A percentile compares a stretch with the other conserved stretches of the same genome.
Evolutionary conservation across 2,329 filamentous ascomycete genomes (phyloP).

Genomic region (Aspergillus tubingensis): DNA sequence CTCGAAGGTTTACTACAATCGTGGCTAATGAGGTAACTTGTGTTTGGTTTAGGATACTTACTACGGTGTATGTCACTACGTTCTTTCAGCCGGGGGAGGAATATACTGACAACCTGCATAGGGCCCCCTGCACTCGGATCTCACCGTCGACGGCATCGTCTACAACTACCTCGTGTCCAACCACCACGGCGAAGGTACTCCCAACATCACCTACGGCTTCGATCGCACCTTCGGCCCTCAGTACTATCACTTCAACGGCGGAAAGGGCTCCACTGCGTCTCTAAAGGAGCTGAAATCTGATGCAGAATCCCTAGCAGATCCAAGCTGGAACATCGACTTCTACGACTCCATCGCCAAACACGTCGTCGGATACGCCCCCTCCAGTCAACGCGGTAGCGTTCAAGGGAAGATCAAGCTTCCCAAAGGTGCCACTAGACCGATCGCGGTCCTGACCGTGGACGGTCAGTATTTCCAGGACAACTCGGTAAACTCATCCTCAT

Average conservation of each 20-base stretch:
- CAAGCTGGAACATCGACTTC: constrained; percentile 60
- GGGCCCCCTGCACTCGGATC: constrained; percentile 63
- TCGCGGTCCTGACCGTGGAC: constrained; percentile 58
- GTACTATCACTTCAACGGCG: constrained; percentile 65
- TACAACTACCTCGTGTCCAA: constrained; percentile 67
- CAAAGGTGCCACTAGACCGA: constrained; percentile 50
- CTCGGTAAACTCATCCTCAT: constrained; percentile 54
- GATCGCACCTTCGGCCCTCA: constrained; percentile 67
- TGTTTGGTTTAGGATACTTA: constrained; percentile 27
- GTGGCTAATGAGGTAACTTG: neutral
- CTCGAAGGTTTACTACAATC: neutral
- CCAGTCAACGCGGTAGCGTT: constrained; percentile 54
- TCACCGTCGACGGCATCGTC: constrained; percentile 65
- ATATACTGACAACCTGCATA: constrained; percentile 10
- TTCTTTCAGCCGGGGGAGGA: neutral
- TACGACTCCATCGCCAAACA: constrained; percentile 64
- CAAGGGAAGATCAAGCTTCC: constrained; percentile 57
- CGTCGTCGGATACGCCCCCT: constrained; percentile 61
- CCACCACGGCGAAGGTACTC: constrained; percentile 64
- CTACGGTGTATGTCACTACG: constrained; percentile 24
- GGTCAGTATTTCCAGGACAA: constrained; percentile 62
- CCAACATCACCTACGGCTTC: constrained; percentile 66
- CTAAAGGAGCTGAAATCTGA: constrained; percentile 56
- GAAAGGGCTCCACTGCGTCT: constrained; percentile 44
- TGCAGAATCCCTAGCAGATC: constrained; percentile 54